A percentile compares a stretch with the other conserved stretches of the same genome.
phyloP scores from a whole-genome alignment of 1,284 basidiomycete species.

The Exobasidium cylindrosporum region DNA sequence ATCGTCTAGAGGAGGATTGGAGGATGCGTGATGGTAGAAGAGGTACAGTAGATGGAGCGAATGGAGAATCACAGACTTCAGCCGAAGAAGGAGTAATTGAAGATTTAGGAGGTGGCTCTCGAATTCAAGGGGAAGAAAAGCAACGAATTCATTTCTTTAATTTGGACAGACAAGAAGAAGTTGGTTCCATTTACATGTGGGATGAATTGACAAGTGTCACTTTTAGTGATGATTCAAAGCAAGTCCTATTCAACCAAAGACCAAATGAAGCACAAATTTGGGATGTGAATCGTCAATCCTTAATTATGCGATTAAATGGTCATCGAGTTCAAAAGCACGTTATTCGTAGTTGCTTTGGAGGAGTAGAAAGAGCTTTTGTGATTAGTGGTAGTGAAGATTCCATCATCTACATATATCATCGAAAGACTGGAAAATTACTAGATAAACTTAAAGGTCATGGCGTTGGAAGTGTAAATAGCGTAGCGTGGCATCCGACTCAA shows the following conservation, averaged over 20 bases:
- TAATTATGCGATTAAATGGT: slow-evolving; percentile 60
- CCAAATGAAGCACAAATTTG: slow-evolving; percentile 74
- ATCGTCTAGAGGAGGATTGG: background rate
- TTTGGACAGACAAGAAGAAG: slow-evolving; percentile 60
- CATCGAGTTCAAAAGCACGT: slow-evolving; percentile 62
- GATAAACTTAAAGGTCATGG: slow-evolving; percentile 82
- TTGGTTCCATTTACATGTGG: slow-evolving; percentile 62
- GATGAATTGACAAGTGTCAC: slow-evolving; percentile 67
- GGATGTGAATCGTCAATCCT: slow-evolving; percentile 66
- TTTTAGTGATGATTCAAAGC: slow-evolving; percentile 78
- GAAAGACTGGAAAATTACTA: slow-evolving; percentile 74
- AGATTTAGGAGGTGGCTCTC: slow-evolving; percentile 53
- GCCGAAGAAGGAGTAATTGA: background rate
- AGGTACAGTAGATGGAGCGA: background rate
- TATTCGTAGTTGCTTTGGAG: slow-evolving; percentile 89
- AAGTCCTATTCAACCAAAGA: slow-evolving; percentile 75
- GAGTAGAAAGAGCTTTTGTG: slow-evolving; percentile 82
- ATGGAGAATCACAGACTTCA: background rate
- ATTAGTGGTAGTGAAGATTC: slow-evolving; percentile 84
- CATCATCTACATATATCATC: slow-evolving; percentile 92
- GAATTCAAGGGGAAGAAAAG: slow-evolving; percentile 55
- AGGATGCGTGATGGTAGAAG: background rate
- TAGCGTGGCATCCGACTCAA: slow-evolving; percentile 84
- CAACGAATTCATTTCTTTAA: slow-evolving; percentile 72
- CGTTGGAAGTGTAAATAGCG: slow-evolving; percentile 82